Conservation (phyloP, 1,284 basidiomycete genomes). For the Athelia psychrophila region DNA sequence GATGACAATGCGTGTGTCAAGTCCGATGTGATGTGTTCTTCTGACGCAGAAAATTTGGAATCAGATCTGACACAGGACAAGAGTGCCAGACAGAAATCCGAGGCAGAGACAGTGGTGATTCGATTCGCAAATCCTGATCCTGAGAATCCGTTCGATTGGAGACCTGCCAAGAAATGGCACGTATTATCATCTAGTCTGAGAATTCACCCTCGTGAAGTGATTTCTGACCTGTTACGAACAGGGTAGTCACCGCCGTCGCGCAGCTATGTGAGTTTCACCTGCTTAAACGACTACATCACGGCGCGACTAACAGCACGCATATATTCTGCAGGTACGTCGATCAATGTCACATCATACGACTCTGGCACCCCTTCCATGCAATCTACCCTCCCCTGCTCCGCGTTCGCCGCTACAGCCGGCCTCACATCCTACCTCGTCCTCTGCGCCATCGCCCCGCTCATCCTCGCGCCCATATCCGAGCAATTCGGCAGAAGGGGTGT, state of each 20-base stretch:
- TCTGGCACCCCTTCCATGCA: not conserved
- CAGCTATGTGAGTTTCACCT: not conserved
- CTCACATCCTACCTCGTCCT: not conserved
- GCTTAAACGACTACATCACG: not conserved
- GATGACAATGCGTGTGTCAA: too few species aligned
- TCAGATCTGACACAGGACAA: too few species aligned
- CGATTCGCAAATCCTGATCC: not conserved
- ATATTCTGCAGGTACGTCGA: not conserved
- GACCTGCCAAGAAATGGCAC: not conserved
- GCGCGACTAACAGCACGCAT: not conserved
- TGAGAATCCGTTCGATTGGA: constrained; percentile 1
- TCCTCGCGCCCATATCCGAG: constrained; percentile 2
- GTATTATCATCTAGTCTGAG: not conserved
- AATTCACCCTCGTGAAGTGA: not conserved
- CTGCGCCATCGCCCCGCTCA: not conserved
- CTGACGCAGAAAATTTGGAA: too few species aligned
- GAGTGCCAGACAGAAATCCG: not conserved
- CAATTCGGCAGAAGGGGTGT: not conserved
- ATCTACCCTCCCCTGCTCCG: not conserved
- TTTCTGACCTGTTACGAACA: not conserved
- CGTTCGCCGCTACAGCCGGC: not conserved
- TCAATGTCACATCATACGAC: not conserved
- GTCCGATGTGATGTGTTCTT: too few species aligned
- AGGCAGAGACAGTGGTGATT: not conserved
- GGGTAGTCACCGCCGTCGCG: not conserved